phyloP scores from a whole-genome alignment of 148 eudicot genomes.

The Silene uniflora region DNA sequence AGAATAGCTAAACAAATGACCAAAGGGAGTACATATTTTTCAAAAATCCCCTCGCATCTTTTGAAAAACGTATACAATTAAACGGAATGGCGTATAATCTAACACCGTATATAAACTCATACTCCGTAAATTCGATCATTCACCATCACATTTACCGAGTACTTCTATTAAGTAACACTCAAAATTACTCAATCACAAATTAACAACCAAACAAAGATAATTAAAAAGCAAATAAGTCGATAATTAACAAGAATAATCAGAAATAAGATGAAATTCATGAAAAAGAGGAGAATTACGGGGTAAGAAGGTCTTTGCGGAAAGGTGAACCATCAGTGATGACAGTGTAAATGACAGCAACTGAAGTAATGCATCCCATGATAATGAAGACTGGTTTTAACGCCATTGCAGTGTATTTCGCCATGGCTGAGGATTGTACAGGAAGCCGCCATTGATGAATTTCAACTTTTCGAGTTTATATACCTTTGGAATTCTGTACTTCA shows the following conservation, averaged over 20 bases:
- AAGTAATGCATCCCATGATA: slow-evolving; percentile 43
- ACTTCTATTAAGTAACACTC: background rate
- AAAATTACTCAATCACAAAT: too few relatives aligned
- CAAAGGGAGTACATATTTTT: too few relatives aligned
- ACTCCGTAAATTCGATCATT: too few relatives aligned
- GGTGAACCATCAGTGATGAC: slow-evolving; percentile 61
- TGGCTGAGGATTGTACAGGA: background rate
- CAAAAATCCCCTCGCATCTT: too few relatives aligned
- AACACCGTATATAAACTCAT: background rate
- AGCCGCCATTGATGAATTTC: slow-evolving; percentile 10
- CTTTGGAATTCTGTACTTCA: background rate
- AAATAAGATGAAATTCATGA: background rate
- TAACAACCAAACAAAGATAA: background rate
- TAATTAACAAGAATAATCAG: background rate
- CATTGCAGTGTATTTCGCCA: slow-evolving; percentile 29
- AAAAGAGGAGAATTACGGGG: slow-evolving; percentile 51
- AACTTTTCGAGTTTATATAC: background rate
- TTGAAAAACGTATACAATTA: too few relatives aligned
- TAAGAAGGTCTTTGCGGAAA: slow-evolving; percentile 67
- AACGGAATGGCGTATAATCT: background rate
- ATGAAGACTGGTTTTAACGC: slow-evolving; percentile 36
- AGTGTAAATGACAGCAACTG: slow-evolving; percentile 58
- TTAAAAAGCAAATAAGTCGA: background rate
- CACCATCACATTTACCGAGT: too few relatives aligned
- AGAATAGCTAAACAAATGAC: too few relatives aligned